Evolutionary conservation across 371 early-diverging fungal species (phyloP).

Genomic region (Capillidium heterosporum): DNA sequence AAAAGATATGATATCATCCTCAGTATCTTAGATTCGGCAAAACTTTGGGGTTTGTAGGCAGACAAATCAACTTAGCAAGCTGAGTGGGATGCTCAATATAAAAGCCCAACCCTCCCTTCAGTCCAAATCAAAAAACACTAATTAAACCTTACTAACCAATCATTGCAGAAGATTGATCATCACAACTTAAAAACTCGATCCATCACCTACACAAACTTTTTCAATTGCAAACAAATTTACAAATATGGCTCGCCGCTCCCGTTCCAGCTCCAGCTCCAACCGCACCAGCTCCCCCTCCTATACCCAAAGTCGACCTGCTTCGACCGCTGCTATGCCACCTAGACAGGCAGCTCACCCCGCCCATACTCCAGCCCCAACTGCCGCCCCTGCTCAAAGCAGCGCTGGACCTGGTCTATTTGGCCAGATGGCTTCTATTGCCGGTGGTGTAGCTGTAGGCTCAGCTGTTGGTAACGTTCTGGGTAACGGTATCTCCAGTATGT

Average conservation of each 20-base stretch:
- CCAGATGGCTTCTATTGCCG: slow-evolving; percentile 83
- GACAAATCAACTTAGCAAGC: no score
- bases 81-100: no score
- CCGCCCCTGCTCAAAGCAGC: slow-evolving; percentile 17
- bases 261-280: not conserved
- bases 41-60: no score
- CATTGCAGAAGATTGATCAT: no score
- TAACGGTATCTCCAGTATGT: slow-evolving; percentile 47
- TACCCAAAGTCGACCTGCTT: slow-evolving; percentile 7
- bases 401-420: slow-evolving; percentile 52
- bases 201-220: not conserved
- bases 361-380: slow-evolving; percentile 16
- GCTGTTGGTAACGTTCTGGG: slow-evolving; percentile 57
- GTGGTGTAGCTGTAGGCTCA: slow-evolving; percentile 81
- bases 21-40: no score
- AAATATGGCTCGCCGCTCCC: slow-evolving; percentile 4
- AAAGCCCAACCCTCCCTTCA: no score
- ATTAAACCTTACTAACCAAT: no score
- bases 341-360: slow-evolving; percentile 9
- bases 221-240: not conserved
- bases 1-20: no score
- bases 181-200: not conserved
- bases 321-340: slow-evolving; percentile 12
- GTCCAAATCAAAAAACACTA: no score
- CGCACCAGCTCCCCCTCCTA: not conserved